phyloP scores from a whole-genome alignment of 768 basidiomycete genomes.

The Tricholoma terreum region DNA sequence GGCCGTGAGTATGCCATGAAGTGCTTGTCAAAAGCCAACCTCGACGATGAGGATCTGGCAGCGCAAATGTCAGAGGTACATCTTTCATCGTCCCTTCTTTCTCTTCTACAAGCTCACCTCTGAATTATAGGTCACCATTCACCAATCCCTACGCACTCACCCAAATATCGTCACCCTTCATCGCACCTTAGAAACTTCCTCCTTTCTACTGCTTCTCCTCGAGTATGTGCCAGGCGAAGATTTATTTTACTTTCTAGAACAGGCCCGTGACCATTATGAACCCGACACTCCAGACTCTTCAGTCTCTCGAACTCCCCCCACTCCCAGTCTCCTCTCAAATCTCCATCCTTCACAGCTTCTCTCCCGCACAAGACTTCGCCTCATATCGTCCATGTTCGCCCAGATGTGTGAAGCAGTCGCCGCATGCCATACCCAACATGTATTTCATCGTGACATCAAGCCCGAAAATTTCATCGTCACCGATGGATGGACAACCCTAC shows the following conservation, averaged over 20 bases:
- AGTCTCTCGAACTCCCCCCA: conserved; percentile 77
- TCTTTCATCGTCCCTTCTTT: conserved; percentile 8
- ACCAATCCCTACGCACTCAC: conserved; percentile 87
- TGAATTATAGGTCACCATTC: conserved; percentile 74
- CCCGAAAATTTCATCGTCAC: conserved; percentile 98
- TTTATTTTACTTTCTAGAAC: conserved; percentile 97
- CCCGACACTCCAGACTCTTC: conserved; percentile 42
- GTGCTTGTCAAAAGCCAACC: conserved; percentile 91
- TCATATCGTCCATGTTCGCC: conserved; percentile 95
- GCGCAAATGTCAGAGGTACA: conserved; percentile 89
- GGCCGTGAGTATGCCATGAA: conserved; percentile 93
- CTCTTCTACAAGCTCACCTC: conserved; percentile 5
- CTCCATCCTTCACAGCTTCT: conserved; percentile 78
- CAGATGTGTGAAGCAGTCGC: conserved; percentile 99
- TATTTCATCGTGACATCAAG: conserved; percentile 98
- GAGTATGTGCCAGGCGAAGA: conserved; percentile 98
- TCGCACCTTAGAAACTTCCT: conserved; percentile 87
- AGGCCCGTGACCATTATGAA: conserved; percentile 85
- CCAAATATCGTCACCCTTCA: conserved; percentile 94
- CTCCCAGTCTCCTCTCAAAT: conserved; percentile 86
- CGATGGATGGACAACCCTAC: conserved; percentile 60
- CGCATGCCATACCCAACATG: conserved; percentile 84
- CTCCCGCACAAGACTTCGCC: conserved; percentile 80
- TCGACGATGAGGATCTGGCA: conserved; percentile 80
- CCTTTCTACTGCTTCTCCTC: conserved; percentile 88